Evolutionary conservation across 169 alveolate genomes (phyloP).

Genomic region (Plasmodium cynomolgi): DNA sequence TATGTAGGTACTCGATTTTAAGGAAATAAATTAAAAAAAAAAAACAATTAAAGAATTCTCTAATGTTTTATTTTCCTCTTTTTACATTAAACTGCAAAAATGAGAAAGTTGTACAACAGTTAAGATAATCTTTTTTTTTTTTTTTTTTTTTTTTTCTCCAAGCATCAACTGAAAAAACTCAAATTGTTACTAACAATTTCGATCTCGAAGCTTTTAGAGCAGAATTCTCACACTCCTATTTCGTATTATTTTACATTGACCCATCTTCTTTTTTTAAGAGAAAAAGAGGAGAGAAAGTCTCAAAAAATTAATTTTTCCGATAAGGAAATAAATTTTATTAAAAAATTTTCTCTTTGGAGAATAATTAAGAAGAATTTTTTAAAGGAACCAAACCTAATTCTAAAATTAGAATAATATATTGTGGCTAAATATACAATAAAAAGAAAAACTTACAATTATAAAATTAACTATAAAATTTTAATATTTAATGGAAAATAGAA

Average conservation of each 20-base stretch:
- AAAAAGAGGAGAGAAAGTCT: neutral
- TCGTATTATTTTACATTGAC: neutral
- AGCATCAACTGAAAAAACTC: neutral
- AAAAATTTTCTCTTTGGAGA: neutral
- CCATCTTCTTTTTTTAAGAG: neutral
- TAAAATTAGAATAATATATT: too few species aligned
- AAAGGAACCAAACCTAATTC: neutral
- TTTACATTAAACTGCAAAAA: neutral
- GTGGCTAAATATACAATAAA: neutral
- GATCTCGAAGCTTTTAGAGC: neutral
- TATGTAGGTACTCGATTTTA: neutral
- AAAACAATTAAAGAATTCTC: neutral
- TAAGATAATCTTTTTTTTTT: too few species aligned
- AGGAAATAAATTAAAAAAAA: neutral
- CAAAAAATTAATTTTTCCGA: too few species aligned
- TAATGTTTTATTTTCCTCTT: neutral
- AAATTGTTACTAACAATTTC: neutral
- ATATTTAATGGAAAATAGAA: too few species aligned
- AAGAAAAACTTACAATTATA: neutral
- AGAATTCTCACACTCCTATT: neutral
- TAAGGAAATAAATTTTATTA: too few species aligned
- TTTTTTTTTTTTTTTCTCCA: neutral
- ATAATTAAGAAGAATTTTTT: too few species aligned
- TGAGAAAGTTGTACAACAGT: neutral
- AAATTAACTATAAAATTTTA: too few species aligned